Conservation (phyloP, 2,329 filamentous ascomycete species). For the Arthrobotrys iridis region DNA sequence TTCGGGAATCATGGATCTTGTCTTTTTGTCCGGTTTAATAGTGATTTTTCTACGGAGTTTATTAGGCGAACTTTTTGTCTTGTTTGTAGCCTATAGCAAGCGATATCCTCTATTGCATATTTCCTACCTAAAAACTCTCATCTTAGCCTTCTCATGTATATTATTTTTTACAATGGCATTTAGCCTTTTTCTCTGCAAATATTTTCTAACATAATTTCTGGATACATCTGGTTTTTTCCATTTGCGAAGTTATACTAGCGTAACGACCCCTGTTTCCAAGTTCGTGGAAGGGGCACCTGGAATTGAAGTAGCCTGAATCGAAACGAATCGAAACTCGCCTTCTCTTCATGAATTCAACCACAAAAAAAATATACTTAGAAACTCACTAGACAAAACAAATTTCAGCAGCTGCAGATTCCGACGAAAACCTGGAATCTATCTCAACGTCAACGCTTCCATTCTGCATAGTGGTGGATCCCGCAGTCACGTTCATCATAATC, state of each 20-base stretch:
- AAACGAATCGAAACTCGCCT: conserved; percentile 16
- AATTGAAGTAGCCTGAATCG: conserved; percentile 26
- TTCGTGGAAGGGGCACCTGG: conserved; percentile 1
- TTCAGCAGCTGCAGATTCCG: too few relatives aligned
- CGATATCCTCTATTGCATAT: conserved; percentile 20
- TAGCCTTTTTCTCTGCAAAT: conserved; percentile 19
- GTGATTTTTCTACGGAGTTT: conserved; percentile 36
- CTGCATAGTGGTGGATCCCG: conserved; percentile 8
- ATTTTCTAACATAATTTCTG: conserved; percentile 16
- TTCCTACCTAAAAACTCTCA: conserved; percentile 11
- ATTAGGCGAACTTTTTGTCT: conserved; percentile 29
- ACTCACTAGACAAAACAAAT: background rate
- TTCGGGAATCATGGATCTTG: conserved; percentile 35
- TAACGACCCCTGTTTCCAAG: conserved; percentile 23
- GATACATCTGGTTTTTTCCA: conserved; percentile 8
- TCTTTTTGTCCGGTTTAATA: conserved; percentile 34
- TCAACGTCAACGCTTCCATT: background rate
- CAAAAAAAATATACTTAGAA: background rate
- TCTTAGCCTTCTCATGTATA: conserved; percentile 34
- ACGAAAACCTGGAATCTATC: conserved; percentile 11
- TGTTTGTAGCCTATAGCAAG: conserved; percentile 23
- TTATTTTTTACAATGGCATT: conserved; percentile 36
- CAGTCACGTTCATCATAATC: background rate
- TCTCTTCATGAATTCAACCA: background rate
- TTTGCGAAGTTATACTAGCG: conserved; percentile 19